A percentile compares a stretch with the other conserved stretches of the same genome.
Conservation (phyloP, 2,329 filamentous ascomycete species). For the Fusarium sulawesiense region DNA sequence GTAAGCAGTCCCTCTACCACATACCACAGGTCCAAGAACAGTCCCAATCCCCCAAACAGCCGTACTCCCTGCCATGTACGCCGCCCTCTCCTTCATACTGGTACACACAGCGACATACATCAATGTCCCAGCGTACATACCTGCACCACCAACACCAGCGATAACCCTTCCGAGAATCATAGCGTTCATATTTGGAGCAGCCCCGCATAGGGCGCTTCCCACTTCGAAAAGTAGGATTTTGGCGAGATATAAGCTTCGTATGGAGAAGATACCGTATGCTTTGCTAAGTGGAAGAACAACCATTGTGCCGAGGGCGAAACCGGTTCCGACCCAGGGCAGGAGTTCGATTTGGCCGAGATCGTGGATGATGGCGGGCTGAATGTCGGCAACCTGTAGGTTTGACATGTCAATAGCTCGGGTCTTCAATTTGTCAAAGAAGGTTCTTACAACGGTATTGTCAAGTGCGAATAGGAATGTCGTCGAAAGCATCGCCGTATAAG, state of each 20-base stretch:
- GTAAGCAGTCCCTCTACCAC: too few relatives aligned
- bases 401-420: too few relatives aligned
- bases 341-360: background rate
- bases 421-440: too few relatives aligned
- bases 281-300: background rate
- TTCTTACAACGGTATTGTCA: background rate
- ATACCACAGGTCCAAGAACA: background rate
- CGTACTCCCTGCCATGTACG: slow-evolving; percentile 1
- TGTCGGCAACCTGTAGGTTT: background rate
- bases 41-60: rapidly evolving
- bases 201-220: background rate
- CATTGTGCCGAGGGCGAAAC: background rate
- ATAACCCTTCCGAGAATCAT: background rate
- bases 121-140: background rate
- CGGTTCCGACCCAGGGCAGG: background rate
- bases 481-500: too few relatives aligned
- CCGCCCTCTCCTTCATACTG: background rate
- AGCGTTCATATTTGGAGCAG: background rate
- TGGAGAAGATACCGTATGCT: background rate
- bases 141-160: background rate
- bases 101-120: background rate
- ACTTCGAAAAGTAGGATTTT: background rate
- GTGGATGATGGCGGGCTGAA: background rate
- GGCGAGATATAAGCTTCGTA: background rate
- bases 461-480: background rate